A percentile compares a stretch with the other conserved stretches of the same genome.
Evolutionary conservation across 371 early-diverging fungal genomes (phyloP).

Genomic region (Batkoa obscura): DNA sequence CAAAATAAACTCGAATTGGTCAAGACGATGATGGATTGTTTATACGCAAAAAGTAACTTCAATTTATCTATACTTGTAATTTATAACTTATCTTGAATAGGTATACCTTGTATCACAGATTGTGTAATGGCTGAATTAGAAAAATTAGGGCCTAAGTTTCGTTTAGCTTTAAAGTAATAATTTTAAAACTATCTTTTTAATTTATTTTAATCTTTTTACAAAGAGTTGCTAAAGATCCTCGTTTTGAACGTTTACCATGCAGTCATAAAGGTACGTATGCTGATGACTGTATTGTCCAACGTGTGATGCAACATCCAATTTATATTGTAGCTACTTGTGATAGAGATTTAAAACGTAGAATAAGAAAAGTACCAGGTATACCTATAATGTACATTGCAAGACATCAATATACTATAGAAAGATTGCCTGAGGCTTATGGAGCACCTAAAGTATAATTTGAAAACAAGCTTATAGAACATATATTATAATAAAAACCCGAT

Average conservation of each 20-base stretch:
- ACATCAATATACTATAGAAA: conserved; percentile 86
- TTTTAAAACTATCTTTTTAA: conserved; percentile 1
- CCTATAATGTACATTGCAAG: conserved; percentile 97
- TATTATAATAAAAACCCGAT: too few relatives aligned
- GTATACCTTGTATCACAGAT: conserved; percentile 94
- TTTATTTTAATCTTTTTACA: conserved; percentile 4
- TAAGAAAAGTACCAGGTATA: conserved; percentile 96
- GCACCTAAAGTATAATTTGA: conserved; percentile 13
- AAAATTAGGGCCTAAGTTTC: conserved; percentile 93
- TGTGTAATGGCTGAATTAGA: conserved; percentile 99
- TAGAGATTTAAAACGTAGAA: conserved; percentile 92
- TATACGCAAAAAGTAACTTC: conserved; percentile 78
- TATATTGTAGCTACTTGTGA: conserved; percentile 99
- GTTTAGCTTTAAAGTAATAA: conserved; percentile 79
- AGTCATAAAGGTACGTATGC: conserved; percentile 99
- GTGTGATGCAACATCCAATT: conserved; percentile 93
- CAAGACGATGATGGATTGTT: conserved; percentile 95
- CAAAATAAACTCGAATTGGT: conserved; percentile 97
- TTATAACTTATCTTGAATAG: conserved; percentile 14
- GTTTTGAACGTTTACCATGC: conserved; percentile 92
- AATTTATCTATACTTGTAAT: not conserved
- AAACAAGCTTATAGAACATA: too few relatives aligned
- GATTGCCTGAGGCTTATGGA: conserved; percentile 64
- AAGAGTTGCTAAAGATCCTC: conserved; percentile 84
- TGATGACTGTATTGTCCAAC: conserved; percentile 97